Base-by-base conservation (phyloP, 1,139 yeast genomes). In the Taphrina sp. region DNA sequence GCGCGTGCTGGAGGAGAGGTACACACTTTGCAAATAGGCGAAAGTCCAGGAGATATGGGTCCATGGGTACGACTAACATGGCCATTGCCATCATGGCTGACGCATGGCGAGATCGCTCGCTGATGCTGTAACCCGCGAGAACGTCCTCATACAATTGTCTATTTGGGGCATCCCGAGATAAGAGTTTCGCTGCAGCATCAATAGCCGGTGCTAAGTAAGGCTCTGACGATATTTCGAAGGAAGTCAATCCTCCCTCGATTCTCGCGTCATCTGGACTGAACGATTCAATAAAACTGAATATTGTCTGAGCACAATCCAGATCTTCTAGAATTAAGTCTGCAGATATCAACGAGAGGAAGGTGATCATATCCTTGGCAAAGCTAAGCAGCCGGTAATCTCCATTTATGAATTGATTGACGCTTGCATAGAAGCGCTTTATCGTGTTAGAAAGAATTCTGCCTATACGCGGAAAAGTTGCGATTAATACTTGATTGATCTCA, bases 131-230 rank as follows among this genome's bases (percentile, higher is more conserved):
- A 7, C 7, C 31, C 10, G 12, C 12, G 10, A 44, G 31, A 33
- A 22, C 23, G 5, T 24, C 14, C 22, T 38, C 46, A 20, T 46
- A 42, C 12, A 49, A 17, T 23, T 34, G 45, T 20, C 54, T 28
- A 17, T 49, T 49, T 3, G 54, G 46, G 12, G 34, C 23, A 24
- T 49, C 46, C 19, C 46, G 35, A 10, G 46, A 49, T 5, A 49
- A 26, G 3, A 49, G 20, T 23, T 49, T 49, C 7, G 54, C 54
- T 10, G 31, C n/a, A 5, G 54, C 54, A 39, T 49, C 54, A 12
- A 49, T 49, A 7, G 54, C 39, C 10, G 54, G 37, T 3, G 46
- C 46, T 14, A 39, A 7, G 24, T 49, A 49, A 16, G 54, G 54
- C 7, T 28, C 34, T 26, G 10, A 7, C 12, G 31, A 7, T 26